Percentiles rank a stretch among this genome's conserved stretches.
phyloP scores from a whole-genome alignment of 2,329 filamentous ascomycete species.

The Penicillium sp. region DNA sequence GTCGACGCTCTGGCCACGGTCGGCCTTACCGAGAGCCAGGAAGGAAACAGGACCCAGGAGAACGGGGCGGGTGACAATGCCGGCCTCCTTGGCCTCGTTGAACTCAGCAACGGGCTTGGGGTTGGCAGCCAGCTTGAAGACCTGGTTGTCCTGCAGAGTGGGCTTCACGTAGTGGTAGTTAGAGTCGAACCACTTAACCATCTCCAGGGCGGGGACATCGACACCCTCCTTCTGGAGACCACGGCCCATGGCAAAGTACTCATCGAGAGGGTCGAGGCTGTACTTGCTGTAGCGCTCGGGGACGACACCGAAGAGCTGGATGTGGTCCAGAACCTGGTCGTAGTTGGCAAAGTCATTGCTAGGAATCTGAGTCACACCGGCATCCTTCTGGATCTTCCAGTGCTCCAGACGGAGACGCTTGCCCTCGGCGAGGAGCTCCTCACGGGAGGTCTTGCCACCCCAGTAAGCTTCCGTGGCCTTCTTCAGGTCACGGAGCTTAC shows the following conservation, averaged over 20 bases:
- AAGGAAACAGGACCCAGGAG: slow-evolving; percentile 95
- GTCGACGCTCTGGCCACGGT: slow-evolving; percentile 87
- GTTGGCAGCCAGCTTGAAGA: slow-evolving; percentile 78
- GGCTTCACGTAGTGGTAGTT: slow-evolving; percentile 99
- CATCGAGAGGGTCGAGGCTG: slow-evolving; percentile 80
- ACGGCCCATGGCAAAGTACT: slow-evolving; percentile 99
- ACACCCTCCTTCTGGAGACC: slow-evolving; percentile 79
- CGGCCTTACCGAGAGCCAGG: slow-evolving; percentile 95
- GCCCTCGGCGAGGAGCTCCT: slow-evolving; percentile 86
- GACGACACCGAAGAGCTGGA: slow-evolving; percentile 58
- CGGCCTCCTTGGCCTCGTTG: slow-evolving; percentile 95
- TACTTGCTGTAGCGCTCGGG: slow-evolving; percentile 92
- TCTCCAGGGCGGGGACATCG: slow-evolving; percentile 78
- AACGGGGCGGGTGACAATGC: slow-evolving; percentile 87
- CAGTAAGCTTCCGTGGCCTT: slow-evolving; percentile 99
- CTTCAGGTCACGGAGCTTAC: slow-evolving; percentile 97
- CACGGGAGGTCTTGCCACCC: slow-evolving; percentile 88
- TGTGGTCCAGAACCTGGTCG: slow-evolving; percentile 27
- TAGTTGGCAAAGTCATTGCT: slow-evolving; percentile 99
- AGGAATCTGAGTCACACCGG: slow-evolving; percentile 94
- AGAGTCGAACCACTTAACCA: slow-evolving; percentile 69
- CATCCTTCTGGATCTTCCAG: slow-evolving; percentile 99
- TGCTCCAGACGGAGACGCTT: slow-evolving; percentile 95
- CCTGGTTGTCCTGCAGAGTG: slow-evolving; percentile 93
- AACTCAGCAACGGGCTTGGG: slow-evolving; percentile 95